These are phyloP conservation scores for Claviceps sorghi DNA, from an alignment of 2,329 filamentous ascomycete species.

Conservation along the genomic window DNA sequence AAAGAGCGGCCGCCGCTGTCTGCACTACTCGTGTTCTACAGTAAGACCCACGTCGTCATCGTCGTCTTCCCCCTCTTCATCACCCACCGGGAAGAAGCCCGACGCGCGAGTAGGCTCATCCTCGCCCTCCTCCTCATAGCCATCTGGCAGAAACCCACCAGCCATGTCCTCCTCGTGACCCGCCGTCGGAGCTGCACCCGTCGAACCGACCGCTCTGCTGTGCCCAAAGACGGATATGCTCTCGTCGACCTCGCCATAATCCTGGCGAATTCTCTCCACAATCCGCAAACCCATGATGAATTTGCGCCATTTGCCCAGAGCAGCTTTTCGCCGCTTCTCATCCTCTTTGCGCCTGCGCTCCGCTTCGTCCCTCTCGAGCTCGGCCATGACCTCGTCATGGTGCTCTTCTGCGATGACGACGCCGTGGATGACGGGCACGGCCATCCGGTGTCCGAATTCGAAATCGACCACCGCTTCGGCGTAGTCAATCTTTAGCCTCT, in stretches of 20 bases:
- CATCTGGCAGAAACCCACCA: constrained; percentile 47
- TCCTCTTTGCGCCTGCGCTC: constrained; percentile 68
- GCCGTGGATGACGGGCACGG: constrained; percentile 79
- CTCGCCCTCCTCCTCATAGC: constrained; percentile 34
- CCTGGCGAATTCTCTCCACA: constrained; percentile 56
- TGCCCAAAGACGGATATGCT: constrained; percentile 41
- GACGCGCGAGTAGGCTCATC: constrained; percentile 23
- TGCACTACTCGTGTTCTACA: constrained; percentile 16
- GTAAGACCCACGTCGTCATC: constrained; percentile 20
- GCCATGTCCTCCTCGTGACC: constrained; percentile 36
- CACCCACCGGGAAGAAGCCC: constrained; percentile 32
- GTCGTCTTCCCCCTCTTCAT: constrained; percentile 26
- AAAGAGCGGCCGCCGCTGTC: not conserved
- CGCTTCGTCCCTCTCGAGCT: constrained; percentile 62
- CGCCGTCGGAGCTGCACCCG: constrained; percentile 9
- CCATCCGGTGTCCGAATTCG: constrained; percentile 89
- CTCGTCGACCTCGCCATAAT: constrained; percentile 54
- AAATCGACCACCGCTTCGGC: constrained; percentile 94
- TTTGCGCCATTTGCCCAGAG: constrained; percentile 68
- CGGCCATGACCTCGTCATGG: constrained; percentile 57
- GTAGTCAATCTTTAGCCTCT: constrained; percentile 70
- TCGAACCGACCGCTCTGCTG: constrained; percentile 15
- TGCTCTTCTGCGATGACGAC: constrained; percentile 79
- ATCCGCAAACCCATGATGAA: constrained; percentile 78
- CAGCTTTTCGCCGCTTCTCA: constrained; percentile 61